Base-by-base conservation (phyloP, 176 grass and related monocot genomes). In the Stipa capillata region DNA sequence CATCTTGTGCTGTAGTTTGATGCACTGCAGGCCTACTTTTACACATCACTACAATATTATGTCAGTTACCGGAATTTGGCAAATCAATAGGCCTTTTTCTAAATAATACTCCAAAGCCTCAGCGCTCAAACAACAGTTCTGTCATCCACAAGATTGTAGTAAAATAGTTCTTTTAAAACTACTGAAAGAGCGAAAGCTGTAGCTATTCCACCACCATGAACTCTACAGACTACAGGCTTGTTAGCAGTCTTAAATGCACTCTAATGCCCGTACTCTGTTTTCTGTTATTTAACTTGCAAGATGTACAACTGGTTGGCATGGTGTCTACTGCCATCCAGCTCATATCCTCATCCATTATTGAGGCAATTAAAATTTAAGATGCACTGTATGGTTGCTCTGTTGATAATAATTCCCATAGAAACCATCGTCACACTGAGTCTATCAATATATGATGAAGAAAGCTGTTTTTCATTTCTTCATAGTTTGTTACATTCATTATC, bases 401-500 rank as follows among this genome's bases (percentile, higher is more conserved):
- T 63, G n/a, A 65, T 65, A 5, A 12, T 65, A 21, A 15, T 82
- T 61, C 40, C n/a, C n/a, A 20, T 20, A 16, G 67, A 23, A 31
- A 58, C 13, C 20, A 16, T n/a, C 3, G 20, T 65, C 9, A 50
- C 54, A 49, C 5, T 18, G 2, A 74, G 23, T 33, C 15, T 53
- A 37, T 28, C 48, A 25, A 29, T 33, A 40, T 43, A 29, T 35
- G 72, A 33, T 32, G 9, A 25, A 55, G n/a, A 53, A 53, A 41
- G 42, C 57, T 60, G 7, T 60, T 60, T 12, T 69, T n/a, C n/a
- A n/a, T 58, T 20, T 37, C 5, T 28, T 60, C 24, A 14, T n/a
- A 48, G 51, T 59, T 49, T 17, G 56, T 41, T n/a, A 49, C 64
- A 72, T 78, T 78, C 28, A 72, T 27, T 78, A 27, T 56, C n/a